Base-by-base conservation (phyloP, 768 basidiomycete species). In the Leccinum variicolor region DNA sequence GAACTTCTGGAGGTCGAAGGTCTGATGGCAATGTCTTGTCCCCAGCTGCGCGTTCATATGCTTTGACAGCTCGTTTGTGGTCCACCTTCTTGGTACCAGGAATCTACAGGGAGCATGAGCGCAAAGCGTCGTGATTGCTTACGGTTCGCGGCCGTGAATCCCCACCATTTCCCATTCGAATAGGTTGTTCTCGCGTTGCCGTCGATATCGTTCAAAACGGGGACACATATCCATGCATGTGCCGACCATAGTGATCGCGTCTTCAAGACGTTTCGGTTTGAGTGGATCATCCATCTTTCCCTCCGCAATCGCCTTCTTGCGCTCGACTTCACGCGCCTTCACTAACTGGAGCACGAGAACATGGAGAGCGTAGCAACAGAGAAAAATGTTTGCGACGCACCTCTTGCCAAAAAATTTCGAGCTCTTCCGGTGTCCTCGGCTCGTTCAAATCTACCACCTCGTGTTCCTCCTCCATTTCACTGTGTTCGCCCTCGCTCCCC, bases 211-310 rank as follows among this genome's bases (percentile, higher is more conserved):
- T 72, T 98, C 96, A 66, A 92, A 97, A 43, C 89, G 84, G 3
- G 95, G 94, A 69, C 95, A 98, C 94, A 98, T 97, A 59, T 91
- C 88, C 76, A 80, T 74, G 67, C 96, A 98, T 1, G 93, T 95
- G 23, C 95, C 95, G 14, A 91, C 84, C 69, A 98, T 87, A n/a
- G 87, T 88, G 55, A 95, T 94, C 17, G 95, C 94, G 62, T 96
- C 87, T 63, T 91, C 91, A 3, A 97, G 79, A 14, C 87, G 81
- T 67, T 89, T 88, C 2, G 89, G 85, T 10, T 87, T 86, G 43
- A 81, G 67, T 0, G 94, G 94, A 67, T 93, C 92, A 60, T 92
- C 89, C 83, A 97, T 94, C 66, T 90, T 86, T 6, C 93, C 92
- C 34, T 87, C 84, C 1, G 85, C 79, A 54, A 97, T 94, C 15